These are phyloP conservation scores for Crithidia brevicula DNA, from an alignment of 208 protist genomes.

Conservation along the genomic window DNA sequence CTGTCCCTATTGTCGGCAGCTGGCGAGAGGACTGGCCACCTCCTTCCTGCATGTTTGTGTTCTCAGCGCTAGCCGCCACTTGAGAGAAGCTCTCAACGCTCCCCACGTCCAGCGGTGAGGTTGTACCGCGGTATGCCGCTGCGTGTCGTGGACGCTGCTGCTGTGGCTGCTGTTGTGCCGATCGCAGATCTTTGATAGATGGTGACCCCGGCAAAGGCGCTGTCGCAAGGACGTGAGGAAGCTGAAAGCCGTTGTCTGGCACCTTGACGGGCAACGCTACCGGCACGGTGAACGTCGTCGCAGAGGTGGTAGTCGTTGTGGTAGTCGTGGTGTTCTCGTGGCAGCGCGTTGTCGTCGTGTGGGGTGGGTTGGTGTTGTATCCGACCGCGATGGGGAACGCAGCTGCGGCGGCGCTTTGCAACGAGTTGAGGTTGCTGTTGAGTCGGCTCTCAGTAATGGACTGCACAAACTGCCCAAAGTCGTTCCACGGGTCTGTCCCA, in stretches of 20 bases:
- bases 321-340: neutral
- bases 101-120: neutral
- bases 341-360: neutral
- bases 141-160: too few species aligned
- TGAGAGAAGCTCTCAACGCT: neutral
- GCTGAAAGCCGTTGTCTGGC: slow-evolving; percentile 15
- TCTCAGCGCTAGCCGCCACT: neutral
- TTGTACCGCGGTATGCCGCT: neutral
- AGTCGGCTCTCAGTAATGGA: slow-evolving; percentile 29
- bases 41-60: neutral
- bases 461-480: slow-evolving; percentile 32
- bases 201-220: slow-evolving; percentile 9
- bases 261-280: neutral
- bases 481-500: slow-evolving; percentile 19
- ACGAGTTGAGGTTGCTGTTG: slow-evolving; percentile 22
- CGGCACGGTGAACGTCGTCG: neutral
- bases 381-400: neutral
- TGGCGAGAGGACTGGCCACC: neutral
- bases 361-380: neutral
- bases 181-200: slow-evolving; percentile 5
- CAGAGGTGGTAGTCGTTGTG: neutral
- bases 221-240: slow-evolving; percentile 15
- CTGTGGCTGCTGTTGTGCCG: neutral
- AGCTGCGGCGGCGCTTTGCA: slow-evolving; percentile 19
- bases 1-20: neutral